Conservation (phyloP, 176 grass and related monocot genomes). For the Ensete ventricosum region DNA sequence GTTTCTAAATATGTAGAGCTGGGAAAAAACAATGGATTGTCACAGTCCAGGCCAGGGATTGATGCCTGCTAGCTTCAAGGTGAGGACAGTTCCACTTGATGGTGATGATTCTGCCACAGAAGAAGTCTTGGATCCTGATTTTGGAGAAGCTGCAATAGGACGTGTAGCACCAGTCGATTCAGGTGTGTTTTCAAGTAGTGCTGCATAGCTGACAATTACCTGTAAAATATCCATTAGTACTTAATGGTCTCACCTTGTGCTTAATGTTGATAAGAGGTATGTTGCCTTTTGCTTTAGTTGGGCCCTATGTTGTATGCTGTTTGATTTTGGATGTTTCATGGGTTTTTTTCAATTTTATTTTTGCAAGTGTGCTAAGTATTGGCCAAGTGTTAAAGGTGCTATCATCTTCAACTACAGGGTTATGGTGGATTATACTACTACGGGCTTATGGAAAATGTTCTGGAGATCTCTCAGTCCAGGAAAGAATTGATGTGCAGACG, state of each 20-base stretch:
- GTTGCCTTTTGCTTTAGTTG: neutral
- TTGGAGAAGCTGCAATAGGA: conserved; percentile 85
- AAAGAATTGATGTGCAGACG: conserved; percentile 92
- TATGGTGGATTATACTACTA: conserved; percentile 93
- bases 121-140: conserved; percentile 91
- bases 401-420: conserved; percentile 31
- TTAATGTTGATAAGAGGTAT: neutral
- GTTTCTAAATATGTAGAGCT: conserved; percentile 44
- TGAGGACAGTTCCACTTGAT: conserved; percentile 66
- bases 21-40: conserved; percentile 97
- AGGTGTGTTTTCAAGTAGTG: conserved; percentile 29
- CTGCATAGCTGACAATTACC: neutral
- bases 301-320: neutral
- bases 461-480: conserved; percentile 70
- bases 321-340: neutral
- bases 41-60: conserved; percentile 88
- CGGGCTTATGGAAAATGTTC: conserved; percentile 88
- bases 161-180: conserved; percentile 94
- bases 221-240: conserved; percentile 7
- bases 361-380: neutral
- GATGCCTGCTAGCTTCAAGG: conserved; percentile 94
- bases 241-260: neutral
- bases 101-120: conserved; percentile 64
- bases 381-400: neutral
- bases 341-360: neutral